phyloP scores from a whole-genome alignment of 148 eudicot species.

The Rhododendron ferrugineum region DNA sequence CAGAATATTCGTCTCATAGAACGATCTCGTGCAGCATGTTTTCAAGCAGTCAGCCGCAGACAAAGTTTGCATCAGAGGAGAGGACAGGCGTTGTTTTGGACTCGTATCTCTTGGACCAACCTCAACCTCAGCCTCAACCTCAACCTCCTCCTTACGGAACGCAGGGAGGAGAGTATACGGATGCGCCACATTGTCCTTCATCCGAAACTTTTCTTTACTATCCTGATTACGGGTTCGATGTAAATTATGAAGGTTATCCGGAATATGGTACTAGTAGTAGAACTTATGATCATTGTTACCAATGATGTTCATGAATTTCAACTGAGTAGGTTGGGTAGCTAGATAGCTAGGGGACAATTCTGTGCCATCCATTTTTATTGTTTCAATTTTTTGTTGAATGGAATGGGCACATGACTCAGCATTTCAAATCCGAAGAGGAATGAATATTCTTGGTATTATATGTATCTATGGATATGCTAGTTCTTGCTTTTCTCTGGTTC shows the following conservation, averaged over 20 bases:
- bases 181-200: slow-evolving; percentile 18
- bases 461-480: background rate
- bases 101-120: slow-evolving; percentile 24
- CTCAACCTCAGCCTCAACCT: slow-evolving; percentile 34
- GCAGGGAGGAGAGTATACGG: slow-evolving; percentile 9
- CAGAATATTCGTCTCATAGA: slow-evolving; percentile 35
- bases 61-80: slow-evolving; percentile 46
- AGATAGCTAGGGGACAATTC: slow-evolving; percentile 25
- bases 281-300: slow-evolving; percentile 31
- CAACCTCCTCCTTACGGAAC: slow-evolving; percentile 22
- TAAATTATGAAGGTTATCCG: slow-evolving; percentile 27
- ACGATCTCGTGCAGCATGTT: slow-evolving; percentile 66
- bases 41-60: slow-evolving; percentile 44
- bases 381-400: slow-evolving; percentile 45
- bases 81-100: slow-evolving; percentile 43
- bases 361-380: slow-evolving; percentile 29
- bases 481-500: background rate
- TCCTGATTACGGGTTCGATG: slow-evolving; percentile 30
- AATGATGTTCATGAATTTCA: slow-evolving; percentile 13
- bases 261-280: slow-evolving; percentile 23
- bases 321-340: slow-evolving; percentile 11
- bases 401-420: slow-evolving; percentile 32
- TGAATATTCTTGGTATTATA: background rate
- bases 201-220: slow-evolving; percentile 18
- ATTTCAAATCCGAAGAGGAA: slow-evolving; percentile 13